Percentiles rank a stretch among this genome's conserved stretches.
Conservation (phyloP, 192 early-diverging fungal species). For the Coemansia brasiliensis region DNA sequence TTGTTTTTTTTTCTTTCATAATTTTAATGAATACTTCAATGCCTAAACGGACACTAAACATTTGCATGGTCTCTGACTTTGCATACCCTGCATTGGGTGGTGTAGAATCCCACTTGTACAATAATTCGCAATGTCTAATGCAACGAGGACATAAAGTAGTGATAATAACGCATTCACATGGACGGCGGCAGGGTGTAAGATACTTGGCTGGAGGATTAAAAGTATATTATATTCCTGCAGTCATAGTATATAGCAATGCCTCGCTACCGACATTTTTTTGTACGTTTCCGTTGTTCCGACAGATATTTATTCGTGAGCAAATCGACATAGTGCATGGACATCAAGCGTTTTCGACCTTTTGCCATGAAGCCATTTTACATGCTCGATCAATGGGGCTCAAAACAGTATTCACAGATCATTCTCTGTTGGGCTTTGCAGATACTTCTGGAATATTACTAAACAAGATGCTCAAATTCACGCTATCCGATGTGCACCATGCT, state of each 20-base stretch:
- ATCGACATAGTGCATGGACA: slow-evolving; percentile 98
- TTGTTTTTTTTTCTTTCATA: background rate
- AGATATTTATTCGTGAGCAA: slow-evolving; percentile 86
- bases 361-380: slow-evolving; percentile 94
- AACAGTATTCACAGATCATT: slow-evolving; percentile 96
- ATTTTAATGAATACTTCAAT: background rate
- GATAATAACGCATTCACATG: slow-evolving; percentile 92
- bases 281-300: slow-evolving; percentile 89
- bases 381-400: slow-evolving; percentile 93
- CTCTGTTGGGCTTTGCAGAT: slow-evolving; percentile 95
- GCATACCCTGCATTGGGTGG: slow-evolving; percentile 98
- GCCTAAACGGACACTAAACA: slow-evolving; percentile 24
- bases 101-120: slow-evolving; percentile 91
- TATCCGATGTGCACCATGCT: slow-evolving; percentile 96
- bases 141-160: slow-evolving; percentile 93
- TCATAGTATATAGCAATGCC: slow-evolving; percentile 83
- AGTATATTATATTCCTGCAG: slow-evolving; percentile 90
- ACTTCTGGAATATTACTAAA: slow-evolving; percentile 89
- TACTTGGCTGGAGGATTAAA: slow-evolving; percentile 92
- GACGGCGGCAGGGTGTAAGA: slow-evolving; percentile 76
- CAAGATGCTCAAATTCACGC: slow-evolving; percentile 94
- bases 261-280: slow-evolving; percentile 88
- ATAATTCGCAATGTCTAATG: slow-evolving; percentile 85
- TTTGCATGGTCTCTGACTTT: slow-evolving; percentile 93
- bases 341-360: slow-evolving; percentile 90